A percentile compares a stretch with the other conserved stretches of the same genome.
Evolutionary conservation across 305 asterid genomes (phyloP).

Genomic region (Nicotiana rustica): DNA sequence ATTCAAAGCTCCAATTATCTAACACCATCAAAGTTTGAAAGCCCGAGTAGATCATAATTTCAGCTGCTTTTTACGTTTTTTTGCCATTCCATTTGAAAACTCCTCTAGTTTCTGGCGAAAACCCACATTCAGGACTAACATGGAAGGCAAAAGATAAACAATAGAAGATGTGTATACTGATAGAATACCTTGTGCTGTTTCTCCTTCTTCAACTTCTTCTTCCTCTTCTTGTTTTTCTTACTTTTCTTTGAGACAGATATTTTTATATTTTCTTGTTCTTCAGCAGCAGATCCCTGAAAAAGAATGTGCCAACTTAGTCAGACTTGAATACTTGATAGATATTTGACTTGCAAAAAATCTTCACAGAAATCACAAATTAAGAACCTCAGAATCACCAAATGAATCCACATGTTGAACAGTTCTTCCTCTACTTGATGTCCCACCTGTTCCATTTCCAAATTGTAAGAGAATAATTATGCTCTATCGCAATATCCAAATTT

Average conservation of each 20-base stretch:
- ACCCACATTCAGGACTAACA: constrained; percentile 3
- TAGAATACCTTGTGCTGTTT: constrained; percentile 52
- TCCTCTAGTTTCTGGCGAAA: constrained; percentile 58
- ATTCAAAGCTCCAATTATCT: constrained; percentile 18
- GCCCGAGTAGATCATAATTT: constrained; percentile 46
- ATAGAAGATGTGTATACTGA: constrained; percentile 12
- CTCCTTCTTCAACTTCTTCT: constrained; percentile 48
- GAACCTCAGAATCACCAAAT: constrained; percentile 80
- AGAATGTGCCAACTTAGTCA: constrained; percentile 1
- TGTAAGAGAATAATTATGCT: not conserved
- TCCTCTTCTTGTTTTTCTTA: constrained; percentile 64
- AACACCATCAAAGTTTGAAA: not conserved
- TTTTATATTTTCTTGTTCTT: constrained; percentile 46
- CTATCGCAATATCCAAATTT: not conserved
- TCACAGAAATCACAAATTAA: constrained; percentile 18
- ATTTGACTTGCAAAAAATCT: not conserved
- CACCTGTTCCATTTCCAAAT: constrained; percentile 58
- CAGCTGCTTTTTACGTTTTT: constrained; percentile 60
- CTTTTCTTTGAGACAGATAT: constrained; percentile 48
- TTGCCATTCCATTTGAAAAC: constrained; percentile 35
- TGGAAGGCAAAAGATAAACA: constrained; percentile 21
- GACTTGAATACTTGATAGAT: constrained; percentile 10
- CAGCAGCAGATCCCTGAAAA: constrained; percentile 51
- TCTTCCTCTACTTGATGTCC: constrained; percentile 79
- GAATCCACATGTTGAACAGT: constrained; percentile 76